Evolutionary conservation across 1,284 basidiomycete species (phyloP).

Genomic region (Ustilago tritici): DNA sequence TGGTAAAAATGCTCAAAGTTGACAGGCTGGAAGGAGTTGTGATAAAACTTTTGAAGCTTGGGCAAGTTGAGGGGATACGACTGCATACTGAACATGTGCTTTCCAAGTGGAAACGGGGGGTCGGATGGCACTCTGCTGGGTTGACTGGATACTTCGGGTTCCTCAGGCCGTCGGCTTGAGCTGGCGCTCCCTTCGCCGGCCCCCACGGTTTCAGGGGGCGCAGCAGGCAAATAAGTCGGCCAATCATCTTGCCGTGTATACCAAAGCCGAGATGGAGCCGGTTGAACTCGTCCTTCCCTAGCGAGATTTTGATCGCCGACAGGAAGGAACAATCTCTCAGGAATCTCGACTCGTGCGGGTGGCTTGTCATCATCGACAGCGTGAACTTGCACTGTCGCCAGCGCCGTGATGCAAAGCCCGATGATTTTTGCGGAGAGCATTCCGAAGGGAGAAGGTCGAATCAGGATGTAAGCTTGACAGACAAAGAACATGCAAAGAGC

Average conservation of each 20-base stretch:
- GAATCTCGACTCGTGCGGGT: background rate
- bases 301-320: background rate
- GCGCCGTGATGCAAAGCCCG: background rate
- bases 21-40: no score
- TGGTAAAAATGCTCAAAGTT: rapidly evolving
- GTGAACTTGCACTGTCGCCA: background rate
- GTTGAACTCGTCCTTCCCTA: background rate
- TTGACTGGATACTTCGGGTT: no score
- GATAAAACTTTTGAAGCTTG: no score
- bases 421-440: background rate
- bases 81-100: no score
- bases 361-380: background rate
- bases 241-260: no score
- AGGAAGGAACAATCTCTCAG: background rate
- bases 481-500: no score
- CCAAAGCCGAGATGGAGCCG: background rate
- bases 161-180: no score
- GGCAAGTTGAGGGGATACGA: no score
- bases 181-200: no score
- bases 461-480: background rate
- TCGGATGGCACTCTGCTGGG: rapidly evolving
- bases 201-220: no score
- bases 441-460: background rate
- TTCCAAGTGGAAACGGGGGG: no score
- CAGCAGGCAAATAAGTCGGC: no score